A percentile compares a stretch with the other conserved stretches of the same genome.
Conservation (phyloP, 768 basidiomycete species). For the Amanita phalloides region DNA sequence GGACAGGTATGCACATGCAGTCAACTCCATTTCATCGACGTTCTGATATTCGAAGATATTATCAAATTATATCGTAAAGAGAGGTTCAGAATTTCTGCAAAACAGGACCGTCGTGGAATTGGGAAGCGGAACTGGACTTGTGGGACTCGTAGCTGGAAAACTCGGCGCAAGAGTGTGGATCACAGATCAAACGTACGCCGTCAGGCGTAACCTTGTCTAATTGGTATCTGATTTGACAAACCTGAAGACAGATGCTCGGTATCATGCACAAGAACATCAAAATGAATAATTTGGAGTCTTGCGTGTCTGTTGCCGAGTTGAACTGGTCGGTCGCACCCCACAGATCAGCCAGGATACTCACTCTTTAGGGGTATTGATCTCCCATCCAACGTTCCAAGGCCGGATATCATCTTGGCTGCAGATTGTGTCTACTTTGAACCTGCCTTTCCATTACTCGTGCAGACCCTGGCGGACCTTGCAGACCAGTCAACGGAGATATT, state of each 20-base stretch:
- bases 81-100: constrained; percentile 35
- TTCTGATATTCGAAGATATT: constrained; percentile 45
- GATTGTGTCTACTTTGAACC: constrained; percentile 97
- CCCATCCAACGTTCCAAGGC: constrained; percentile 32
- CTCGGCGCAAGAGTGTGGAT: constrained; percentile 62
- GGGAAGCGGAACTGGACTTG: constrained; percentile 87
- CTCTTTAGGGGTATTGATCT: constrained; percentile 52
- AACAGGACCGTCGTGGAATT: constrained; percentile 66
- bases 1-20: constrained; percentile 54
- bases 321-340: constrained; percentile 52
- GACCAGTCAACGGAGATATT: constrained; percentile 53
- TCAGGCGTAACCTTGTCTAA: constrained; percentile 3
- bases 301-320: constrained; percentile 55
- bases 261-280: constrained; percentile 71
- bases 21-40: constrained; percentile 3
- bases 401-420: constrained; percentile 75
- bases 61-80: constrained; percentile 59
- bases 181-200: constrained; percentile 84
- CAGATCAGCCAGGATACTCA: background rate
- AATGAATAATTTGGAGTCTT: constrained; percentile 47
- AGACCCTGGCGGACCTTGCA: constrained; percentile 62
- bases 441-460: constrained; percentile 77
- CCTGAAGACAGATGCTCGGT: constrained; percentile 54
- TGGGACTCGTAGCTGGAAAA: constrained; percentile 73
- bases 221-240: constrained; percentile 7